Conservation (phyloP, 2,329 filamentous ascomycete species). For the Penicillium sp. region DNA sequence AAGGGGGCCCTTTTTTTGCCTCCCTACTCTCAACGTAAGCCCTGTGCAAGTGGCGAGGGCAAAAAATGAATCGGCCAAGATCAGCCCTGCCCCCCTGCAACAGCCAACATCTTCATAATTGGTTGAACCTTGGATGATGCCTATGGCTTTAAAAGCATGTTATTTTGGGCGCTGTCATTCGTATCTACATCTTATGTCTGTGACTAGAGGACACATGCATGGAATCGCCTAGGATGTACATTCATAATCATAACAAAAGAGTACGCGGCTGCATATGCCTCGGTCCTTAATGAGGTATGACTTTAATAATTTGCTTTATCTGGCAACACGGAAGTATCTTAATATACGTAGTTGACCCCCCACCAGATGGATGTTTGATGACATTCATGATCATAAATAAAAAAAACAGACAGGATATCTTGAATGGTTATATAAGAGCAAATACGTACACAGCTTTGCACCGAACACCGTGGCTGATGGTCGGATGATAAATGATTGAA, state of each 20-base stretch:
- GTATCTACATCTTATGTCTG: not conserved
- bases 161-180: not conserved
- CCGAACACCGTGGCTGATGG: not conserved
- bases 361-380: not conserved
- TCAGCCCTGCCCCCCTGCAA: not conserved
- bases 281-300: too few species aligned
- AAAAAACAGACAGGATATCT: constrained; percentile 21
- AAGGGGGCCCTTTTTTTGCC: not conserved
- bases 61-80: constrained; percentile 4
- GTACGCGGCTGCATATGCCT: not conserved
- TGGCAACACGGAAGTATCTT: too few species aligned
- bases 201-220: not conserved
- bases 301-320: too few species aligned
- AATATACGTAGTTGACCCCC: not conserved
- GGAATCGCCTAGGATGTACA: too few species aligned
- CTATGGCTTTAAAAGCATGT: not conserved
- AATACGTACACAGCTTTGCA: constrained; percentile 12
- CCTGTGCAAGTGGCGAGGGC: constrained; percentile 11
- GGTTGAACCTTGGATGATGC: not conserved
- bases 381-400: not conserved
- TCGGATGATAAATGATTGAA: not conserved
- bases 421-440: constrained; percentile 19
- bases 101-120: constrained; percentile 8
- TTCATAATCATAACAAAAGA: not conserved
- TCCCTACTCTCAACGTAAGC: not conserved